These are phyloP conservation scores for Trifolium subterraneum DNA, from an alignment of 306 rosid genomes.

Conservation along the genomic window DNA sequence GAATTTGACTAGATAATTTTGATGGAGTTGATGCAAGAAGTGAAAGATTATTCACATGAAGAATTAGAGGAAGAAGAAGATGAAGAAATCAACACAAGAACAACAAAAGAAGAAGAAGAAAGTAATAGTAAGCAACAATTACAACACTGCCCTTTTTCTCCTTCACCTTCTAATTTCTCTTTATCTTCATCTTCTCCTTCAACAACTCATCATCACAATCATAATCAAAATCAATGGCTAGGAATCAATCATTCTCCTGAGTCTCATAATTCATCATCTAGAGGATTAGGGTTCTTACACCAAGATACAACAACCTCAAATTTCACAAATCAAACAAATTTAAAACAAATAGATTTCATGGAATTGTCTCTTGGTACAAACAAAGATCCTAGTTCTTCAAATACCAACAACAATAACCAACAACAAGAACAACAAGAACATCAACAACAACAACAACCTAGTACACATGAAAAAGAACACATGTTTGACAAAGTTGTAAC, in stretches of 20 bases:
- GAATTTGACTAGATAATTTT: not conserved
- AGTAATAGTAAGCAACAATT: slow-evolving; percentile 41
- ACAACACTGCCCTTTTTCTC: slow-evolving; percentile 25
- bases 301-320: slow-evolving; percentile 40
- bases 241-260: slow-evolving; percentile 39
- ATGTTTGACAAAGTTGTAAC: slow-evolving; percentile 90
- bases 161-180: slow-evolving; percentile 39
- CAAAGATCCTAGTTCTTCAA: slow-evolving; percentile 27
- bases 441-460: not conserved
- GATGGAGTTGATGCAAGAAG: slow-evolving; percentile 66
- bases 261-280: slow-evolving; percentile 50
- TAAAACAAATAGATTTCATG: slow-evolving; percentile 47
- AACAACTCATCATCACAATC: slow-evolving; percentile 37
- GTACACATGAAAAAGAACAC: slow-evolving; percentile 65
- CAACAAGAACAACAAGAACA: not conserved
- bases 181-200: slow-evolving; percentile 45
- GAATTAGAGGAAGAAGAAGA: slow-evolving; percentile 48
- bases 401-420: not conserved
- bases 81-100: slow-evolving; percentile 39
- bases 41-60: slow-evolving; percentile 53
- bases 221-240: slow-evolving; percentile 31
- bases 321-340: slow-evolving; percentile 37
- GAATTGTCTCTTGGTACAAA: slow-evolving; percentile 52
- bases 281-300: slow-evolving; percentile 54
- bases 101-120: slow-evolving; percentile 33